Base-by-base conservation (phyloP, 805 yeast genomes). In the Debaryomyces tyrocola region DNA sequence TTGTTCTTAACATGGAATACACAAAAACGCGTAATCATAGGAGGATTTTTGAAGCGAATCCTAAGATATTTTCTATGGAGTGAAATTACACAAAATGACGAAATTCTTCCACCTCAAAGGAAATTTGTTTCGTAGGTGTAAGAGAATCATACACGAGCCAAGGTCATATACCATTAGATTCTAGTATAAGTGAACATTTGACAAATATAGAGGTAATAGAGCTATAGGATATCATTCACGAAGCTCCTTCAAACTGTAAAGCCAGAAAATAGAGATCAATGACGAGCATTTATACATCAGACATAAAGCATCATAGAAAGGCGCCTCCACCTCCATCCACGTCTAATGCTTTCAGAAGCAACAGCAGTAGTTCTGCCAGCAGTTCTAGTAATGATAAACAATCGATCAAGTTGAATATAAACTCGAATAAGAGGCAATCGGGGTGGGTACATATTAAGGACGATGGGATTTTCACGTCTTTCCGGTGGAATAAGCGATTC, bases 381-480 rank as follows among this genome's bases (percentile, higher is more conserved):
- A 12, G 20, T 10, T 21, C 34, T 5, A 28, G 34, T 17, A 37
- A 40, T 15, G 34, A 31, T 14, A 31, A 31, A 12, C 43, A 37
- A 28, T 38, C 51, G 14, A 52, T 56, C 27, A 53, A 48, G 40
- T 44, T 58, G 27, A 53, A 50, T 36, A 52, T 59, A 35, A 52
- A 48, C 41, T 51, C 62, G 51, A 66, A 67, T 47, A 64, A 73
- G 42, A 58, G 69, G 12, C 69, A 64, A 47, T 76, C 81, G 47
- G 97, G 97, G 0, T 91, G 96, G 96, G 91, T 90, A 18, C 87
- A 87, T 45, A 83, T 90, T 48, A 91, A 89, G 64, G 98, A 92
- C 57, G 97, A 92, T 57, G 97, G 97, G 11, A 60, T 73, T 24
- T 71, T 92, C 51, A 80, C 89, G 52, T 81, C 90, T 5, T 90